Percentiles rank a stretch among this genome's conserved stretches.
Conservation (phyloP, 345 rosid genomes). For the Bruguiera sexangula region DNA sequence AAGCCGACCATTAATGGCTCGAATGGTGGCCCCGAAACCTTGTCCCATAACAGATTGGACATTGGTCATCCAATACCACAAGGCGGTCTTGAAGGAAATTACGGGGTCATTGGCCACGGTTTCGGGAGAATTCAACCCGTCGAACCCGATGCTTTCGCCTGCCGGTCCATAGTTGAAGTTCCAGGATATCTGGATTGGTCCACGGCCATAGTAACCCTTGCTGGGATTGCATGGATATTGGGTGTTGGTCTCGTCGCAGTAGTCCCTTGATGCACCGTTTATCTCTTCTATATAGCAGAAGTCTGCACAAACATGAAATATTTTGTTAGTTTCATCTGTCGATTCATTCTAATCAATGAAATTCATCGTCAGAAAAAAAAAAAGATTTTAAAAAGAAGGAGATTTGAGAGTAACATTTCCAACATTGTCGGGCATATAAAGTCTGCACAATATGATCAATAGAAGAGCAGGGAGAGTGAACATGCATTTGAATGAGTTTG, state of each 20-base stretch:
- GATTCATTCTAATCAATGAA: too few relatives aligned
- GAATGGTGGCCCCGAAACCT: constrained; percentile 53
- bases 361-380: neutral
- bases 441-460: too few relatives aligned
- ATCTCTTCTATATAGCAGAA: constrained; percentile 64
- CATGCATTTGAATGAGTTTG: too few relatives aligned
- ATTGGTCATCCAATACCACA: constrained; percentile 46
- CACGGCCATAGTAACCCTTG: constrained; percentile 45
- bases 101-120: constrained; percentile 37
- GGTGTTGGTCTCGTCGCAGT: constrained; percentile 36
- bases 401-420: neutral
- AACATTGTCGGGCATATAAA: too few relatives aligned
- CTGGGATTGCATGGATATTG: constrained; percentile 55
- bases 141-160: constrained; percentile 33
- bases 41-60: constrained; percentile 34
- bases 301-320: constrained; percentile 33
- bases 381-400: too few relatives aligned
- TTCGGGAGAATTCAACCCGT: constrained; percentile 41
- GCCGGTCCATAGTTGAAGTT: constrained; percentile 51
- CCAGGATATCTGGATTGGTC: constrained; percentile 55
- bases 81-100: constrained; percentile 40
- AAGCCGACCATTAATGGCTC: constrained; percentile 40
- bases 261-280: constrained; percentile 46
- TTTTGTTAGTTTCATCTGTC: neutral
- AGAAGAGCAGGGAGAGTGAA: too few relatives aligned